Percentiles rank a stretch among this genome's conserved stretches.
These are phyloP conservation scores for Fusarium sp. DNA, from an alignment of 2,329 filamentous ascomycete species.

Conservation along the genomic window DNA sequence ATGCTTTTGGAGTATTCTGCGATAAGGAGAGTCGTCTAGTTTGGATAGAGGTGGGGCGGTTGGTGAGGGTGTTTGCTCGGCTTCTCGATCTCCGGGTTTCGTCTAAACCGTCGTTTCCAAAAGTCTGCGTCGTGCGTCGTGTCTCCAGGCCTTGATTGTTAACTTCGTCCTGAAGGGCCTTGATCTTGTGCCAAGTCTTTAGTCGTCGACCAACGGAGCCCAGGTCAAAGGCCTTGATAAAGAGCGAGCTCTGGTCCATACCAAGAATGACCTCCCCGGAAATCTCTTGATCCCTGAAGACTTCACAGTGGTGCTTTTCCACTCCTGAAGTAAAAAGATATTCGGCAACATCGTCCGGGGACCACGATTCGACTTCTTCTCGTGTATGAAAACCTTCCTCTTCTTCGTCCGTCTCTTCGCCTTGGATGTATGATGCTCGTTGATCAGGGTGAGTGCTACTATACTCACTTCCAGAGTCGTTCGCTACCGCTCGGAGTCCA, in stretches of 20 bases:
- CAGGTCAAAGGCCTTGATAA: slow-evolving; percentile 94
- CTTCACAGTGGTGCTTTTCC: slow-evolving; percentile 90
- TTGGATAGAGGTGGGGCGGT: slow-evolving; percentile 62
- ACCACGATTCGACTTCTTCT: slow-evolving; percentile 84
- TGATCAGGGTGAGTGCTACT: slow-evolving; percentile 83
- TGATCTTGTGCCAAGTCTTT: slow-evolving; percentile 98
- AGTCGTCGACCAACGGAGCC: slow-evolving; percentile 89
- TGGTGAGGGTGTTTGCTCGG: slow-evolving; percentile 70
- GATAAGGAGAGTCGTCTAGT: slow-evolving; percentile 63
- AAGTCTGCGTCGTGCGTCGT: slow-evolving; percentile 67
- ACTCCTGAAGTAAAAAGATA: slow-evolving; percentile 88
- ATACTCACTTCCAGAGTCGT: slow-evolving; percentile 91
- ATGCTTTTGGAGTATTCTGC: slow-evolving; percentile 61
- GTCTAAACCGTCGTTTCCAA: slow-evolving; percentile 72
- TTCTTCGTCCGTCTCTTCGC: slow-evolving; percentile 95
- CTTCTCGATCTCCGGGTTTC: slow-evolving; percentile 65
- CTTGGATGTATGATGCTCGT: slow-evolving; percentile 90
- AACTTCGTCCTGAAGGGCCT: slow-evolving; percentile 89
- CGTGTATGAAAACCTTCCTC: slow-evolving; percentile 78
- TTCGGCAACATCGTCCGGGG: slow-evolving; percentile 84
- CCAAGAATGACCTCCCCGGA: slow-evolving; percentile 91
- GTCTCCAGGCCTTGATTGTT: slow-evolving; percentile 62
- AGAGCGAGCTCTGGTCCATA: slow-evolving; percentile 95
- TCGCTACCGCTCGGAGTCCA: slow-evolving; percentile 65
- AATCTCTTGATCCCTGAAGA: slow-evolving; percentile 96